These are phyloP conservation scores for Phytophthora agathidicida DNA, from an alignment of 352 stramenopile genomes.

Conservation along the genomic window DNA sequence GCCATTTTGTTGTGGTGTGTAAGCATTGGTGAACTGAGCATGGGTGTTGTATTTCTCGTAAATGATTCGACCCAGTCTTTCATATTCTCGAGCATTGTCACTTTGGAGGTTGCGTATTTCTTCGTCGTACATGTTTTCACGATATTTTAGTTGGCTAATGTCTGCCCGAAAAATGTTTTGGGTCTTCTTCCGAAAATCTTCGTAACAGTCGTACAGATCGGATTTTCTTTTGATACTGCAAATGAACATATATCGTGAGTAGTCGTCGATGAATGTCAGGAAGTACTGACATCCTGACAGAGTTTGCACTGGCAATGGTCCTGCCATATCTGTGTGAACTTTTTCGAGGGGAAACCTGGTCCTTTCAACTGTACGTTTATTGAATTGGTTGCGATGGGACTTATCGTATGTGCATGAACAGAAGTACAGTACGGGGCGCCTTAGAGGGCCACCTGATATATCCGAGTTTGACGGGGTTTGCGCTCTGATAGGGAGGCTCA, in stretches of 20 bases:
- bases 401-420: conserved; percentile 18
- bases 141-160: neutral
- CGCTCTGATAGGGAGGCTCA: too few relatives aligned
- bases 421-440: too few relatives aligned
- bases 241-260: conserved; percentile 15
- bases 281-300: conserved; percentile 17
- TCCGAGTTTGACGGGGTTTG: too few relatives aligned
- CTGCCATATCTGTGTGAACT: conserved; percentile 20
- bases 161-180: neutral
- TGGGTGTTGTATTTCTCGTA: conserved; percentile 19
- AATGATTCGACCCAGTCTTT: conserved; percentile 23
- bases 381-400: conserved; percentile 17
- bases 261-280: too few relatives aligned
- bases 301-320: conserved; percentile 9
- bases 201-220: conserved; percentile 10
- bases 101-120: conserved; percentile 19
- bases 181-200: conserved; percentile 10
- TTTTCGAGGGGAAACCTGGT: conserved; percentile 15
- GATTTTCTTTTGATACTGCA: conserved; percentile 11
- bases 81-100: conserved; percentile 24
- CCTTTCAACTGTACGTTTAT: conserved; percentile 19
- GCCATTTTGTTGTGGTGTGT: conserved; percentile 29
- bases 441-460: too few relatives aligned
- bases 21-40: conserved; percentile 24
- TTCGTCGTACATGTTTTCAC: neutral